Conservation (phyloP, 2,329 filamentous ascomycete species). For the Aureobasidium sp. region DNA sequence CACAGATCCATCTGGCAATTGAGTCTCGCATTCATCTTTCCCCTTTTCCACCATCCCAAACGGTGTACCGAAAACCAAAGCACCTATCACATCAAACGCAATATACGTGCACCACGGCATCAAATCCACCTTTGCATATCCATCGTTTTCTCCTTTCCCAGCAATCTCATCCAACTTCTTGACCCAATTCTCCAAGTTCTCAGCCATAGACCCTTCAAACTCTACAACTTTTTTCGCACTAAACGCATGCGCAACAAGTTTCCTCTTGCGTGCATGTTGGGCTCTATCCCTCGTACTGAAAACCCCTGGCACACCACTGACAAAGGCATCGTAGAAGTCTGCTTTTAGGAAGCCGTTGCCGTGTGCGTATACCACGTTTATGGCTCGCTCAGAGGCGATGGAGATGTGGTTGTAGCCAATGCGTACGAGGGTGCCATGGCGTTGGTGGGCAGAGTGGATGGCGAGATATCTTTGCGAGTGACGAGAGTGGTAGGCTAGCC, state of each 20-base stretch:
- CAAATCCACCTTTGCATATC: conserved; percentile 20
- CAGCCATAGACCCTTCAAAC: conserved; percentile 30
- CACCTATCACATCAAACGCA: conserved; percentile 23
- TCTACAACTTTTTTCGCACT: conserved; percentile 20
- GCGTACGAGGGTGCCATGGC: conserved; percentile 4
- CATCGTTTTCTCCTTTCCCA: conserved; percentile 9
- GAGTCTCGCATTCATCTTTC: conserved; percentile 20
- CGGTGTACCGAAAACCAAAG: conserved; percentile 24
- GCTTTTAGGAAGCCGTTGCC: conserved; percentile 32
- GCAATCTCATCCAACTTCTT: conserved; percentile 21
- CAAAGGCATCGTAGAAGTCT: conserved; percentile 30
- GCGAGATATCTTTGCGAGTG: conserved; percentile 21
- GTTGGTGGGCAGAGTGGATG: conserved; percentile 18
- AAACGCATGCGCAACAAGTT: conserved; percentile 31
- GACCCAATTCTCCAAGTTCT: conserved; percentile 22
- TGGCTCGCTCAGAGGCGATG: conserved; percentile 22
- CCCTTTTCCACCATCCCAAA: conserved; percentile 25
- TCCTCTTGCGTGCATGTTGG: conserved; percentile 31
- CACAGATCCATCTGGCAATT: conserved; percentile 19
- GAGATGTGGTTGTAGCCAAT: conserved; percentile 19
- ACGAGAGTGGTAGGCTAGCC: conserved; percentile 20
- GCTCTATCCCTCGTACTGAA: conserved; percentile 30
- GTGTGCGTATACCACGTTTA: conserved; percentile 24
- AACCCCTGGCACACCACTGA: conserved; percentile 29
- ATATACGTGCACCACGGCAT: conserved; percentile 25